A percentile compares a stretch with the other conserved stretches of the same genome.
phyloP scores from a whole-genome alignment of 1,284 basidiomycete genomes.

The Cutaneotrichosporon daszewskae region DNA sequence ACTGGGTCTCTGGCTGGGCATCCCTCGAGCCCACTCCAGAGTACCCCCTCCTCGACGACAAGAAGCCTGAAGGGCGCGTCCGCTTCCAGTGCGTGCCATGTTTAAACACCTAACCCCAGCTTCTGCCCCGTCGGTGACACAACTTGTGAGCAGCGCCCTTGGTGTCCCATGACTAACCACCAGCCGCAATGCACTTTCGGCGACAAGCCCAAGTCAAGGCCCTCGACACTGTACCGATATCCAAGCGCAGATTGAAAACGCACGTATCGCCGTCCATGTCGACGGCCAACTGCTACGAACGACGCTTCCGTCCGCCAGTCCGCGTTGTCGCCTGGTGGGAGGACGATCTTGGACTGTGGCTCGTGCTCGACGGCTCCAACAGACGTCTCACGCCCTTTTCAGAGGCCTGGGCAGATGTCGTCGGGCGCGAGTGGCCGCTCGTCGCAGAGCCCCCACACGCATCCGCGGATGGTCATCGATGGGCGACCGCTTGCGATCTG shows the following conservation, averaged over 20 bases:
- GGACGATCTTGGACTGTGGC: constrained; percentile 28
- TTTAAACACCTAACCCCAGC: constrained; percentile 4
- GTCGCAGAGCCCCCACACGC: background rate
- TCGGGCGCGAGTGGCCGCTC: constrained; percentile 6
- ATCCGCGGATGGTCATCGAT: background rate
- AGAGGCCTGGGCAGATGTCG: constrained; percentile 16
- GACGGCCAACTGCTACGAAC: background rate
- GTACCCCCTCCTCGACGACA: constrained; percentile 14
- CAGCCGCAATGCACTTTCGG: constrained; percentile 16
- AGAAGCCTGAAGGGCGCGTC: background rate
- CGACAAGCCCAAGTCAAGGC: constrained; percentile 25
- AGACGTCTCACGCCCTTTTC: constrained; percentile 1
- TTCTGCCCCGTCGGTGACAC: constrained; percentile 13
- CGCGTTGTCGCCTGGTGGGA: constrained; percentile 34
- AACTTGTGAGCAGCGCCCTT: constrained; percentile 1
- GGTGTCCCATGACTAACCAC: background rate
- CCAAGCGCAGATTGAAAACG: background rate
- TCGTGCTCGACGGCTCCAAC: constrained; percentile 11
- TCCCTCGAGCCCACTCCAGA: constrained; percentile 7
- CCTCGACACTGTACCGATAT: constrained; percentile 19
- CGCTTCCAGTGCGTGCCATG: constrained; percentile 10
- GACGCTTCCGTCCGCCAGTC: constrained; percentile 9
- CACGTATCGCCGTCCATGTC: background rate
- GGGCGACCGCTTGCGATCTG: constrained; percentile 22
- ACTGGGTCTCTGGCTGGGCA: constrained; percentile 13